Evolutionary conservation across 2,329 filamentous ascomycete species (phyloP).

Genomic region (Penicillium sp.): DNA sequence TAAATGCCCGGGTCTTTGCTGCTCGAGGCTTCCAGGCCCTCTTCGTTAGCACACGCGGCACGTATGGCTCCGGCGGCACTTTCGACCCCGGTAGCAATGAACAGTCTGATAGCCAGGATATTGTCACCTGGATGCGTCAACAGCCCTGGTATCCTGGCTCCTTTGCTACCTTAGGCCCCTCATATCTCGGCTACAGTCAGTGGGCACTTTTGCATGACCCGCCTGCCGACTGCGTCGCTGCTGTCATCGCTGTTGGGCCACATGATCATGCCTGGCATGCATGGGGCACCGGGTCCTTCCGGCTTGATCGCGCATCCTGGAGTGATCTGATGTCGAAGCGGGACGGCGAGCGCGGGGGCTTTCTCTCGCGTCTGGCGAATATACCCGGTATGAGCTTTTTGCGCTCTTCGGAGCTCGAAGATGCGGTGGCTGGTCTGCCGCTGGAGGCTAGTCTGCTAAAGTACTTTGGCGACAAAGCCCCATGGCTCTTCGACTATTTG

Average conservation of each 20-base stretch:
- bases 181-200: constrained; percentile 17
- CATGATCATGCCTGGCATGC: constrained; percentile 14
- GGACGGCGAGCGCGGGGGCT: constrained; percentile 3
- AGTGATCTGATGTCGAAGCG: constrained; percentile 14
- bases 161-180: constrained; percentile 14
- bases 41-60: constrained; percentile 17
- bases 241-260: constrained; percentile 12
- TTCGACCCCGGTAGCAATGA: constrained; percentile 10
- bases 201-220: constrained; percentile 15
- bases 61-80: constrained; percentile 11
- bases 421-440: constrained; percentile 6
- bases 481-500: constrained; percentile 17
- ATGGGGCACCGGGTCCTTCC: constrained; percentile 14
- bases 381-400: constrained; percentile 13
- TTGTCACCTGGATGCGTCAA: constrained; percentile 15
- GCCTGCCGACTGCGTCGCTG: constrained; percentile 15
- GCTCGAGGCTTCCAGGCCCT: constrained; percentile 16
- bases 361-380: constrained; percentile 6
- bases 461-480: constrained; percentile 11
- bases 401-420: constrained; percentile 6
- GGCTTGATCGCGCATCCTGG: constrained; percentile 14
- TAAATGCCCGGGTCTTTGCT: constrained; percentile 13
- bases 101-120: constrained; percentile 15
- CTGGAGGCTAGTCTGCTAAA: constrained; percentile 8
- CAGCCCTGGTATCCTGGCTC: constrained; percentile 16